phyloP scores from a whole-genome alignment of 2,329 filamentous ascomycete genomes.

The Phialocephala sp. region DNA sequence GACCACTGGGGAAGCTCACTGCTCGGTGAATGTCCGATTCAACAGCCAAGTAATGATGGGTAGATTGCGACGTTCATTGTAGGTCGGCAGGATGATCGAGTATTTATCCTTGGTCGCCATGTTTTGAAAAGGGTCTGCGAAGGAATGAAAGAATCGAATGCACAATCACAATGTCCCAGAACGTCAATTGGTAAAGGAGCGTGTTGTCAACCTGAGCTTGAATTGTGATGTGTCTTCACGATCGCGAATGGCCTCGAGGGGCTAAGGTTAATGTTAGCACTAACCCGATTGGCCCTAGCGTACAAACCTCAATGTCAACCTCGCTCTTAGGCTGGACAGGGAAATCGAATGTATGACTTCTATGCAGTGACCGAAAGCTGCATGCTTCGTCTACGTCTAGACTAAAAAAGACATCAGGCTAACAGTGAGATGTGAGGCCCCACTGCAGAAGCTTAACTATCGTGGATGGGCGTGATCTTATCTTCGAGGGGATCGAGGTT shows the following conservation, averaged over 20 bases:
- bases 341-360: no score
- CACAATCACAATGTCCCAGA: conserved; percentile 5
- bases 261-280: background rate
- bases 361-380: no score
- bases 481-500: no score
- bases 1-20: conserved; percentile 64
- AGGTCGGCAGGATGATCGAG: conserved; percentile 96
- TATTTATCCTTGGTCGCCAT: conserved; percentile 72
- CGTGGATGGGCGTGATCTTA: no score
- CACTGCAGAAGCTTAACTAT: no score
- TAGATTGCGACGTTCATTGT: conserved; percentile 97
- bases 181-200: conserved; percentile 24
- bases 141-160: conserved; percentile 23
- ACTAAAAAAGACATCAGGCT: no score
- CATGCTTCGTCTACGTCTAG: no score
- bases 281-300: background rate
- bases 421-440: no score
- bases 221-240: conserved; percentile 19
- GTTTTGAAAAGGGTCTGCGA: conserved; percentile 7
- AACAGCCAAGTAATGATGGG: conserved; percentile 95
- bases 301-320: background rate
- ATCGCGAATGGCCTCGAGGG: background rate
- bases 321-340: no score
- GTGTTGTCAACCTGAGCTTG: conserved; percentile 18
- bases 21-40: conserved; percentile 87